phyloP scores from a whole-genome alignment of 1,284 basidiomycete species.

The Volvariella volvacea region DNA sequence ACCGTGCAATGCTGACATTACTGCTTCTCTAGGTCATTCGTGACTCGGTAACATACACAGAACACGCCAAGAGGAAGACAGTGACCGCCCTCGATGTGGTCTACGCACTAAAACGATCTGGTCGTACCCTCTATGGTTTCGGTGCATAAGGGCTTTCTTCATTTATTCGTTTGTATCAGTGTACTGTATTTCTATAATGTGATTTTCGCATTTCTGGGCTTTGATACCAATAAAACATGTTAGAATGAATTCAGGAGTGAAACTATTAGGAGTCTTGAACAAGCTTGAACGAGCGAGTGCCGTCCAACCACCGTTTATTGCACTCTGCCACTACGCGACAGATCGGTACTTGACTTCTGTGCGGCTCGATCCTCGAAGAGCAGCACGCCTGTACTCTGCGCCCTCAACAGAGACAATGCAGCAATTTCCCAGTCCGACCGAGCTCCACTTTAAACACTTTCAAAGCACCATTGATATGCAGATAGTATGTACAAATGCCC shows the following conservation, averaged over 20 bases:
- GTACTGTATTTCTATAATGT: conserved; percentile 26
- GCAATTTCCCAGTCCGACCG: too few relatives aligned
- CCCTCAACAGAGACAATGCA: too few relatives aligned
- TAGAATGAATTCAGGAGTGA: not conserved
- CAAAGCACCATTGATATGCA: too few relatives aligned
- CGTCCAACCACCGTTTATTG: too few relatives aligned
- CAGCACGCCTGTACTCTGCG: too few relatives aligned
- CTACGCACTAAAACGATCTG: conserved; percentile 89
- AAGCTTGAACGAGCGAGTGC: too few relatives aligned
- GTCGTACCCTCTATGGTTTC: conserved; percentile 82
- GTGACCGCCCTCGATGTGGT: conserved; percentile 88
- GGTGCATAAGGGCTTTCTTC: conserved; percentile 45
- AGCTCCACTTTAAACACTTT: too few relatives aligned
- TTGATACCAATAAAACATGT: not conserved
- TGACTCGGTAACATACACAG: conserved; percentile 89
- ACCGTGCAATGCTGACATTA: not conserved
- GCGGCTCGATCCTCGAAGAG: too few relatives aligned
- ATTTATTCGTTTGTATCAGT: conserved; percentile 22
- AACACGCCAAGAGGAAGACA: conserved; percentile 84
- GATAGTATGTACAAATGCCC: too few relatives aligned
- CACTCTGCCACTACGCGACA: too few relatives aligned
- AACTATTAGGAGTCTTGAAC: too few relatives aligned
- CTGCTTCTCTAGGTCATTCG: conserved; percentile 85
- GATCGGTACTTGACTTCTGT: too few relatives aligned
- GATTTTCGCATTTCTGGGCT: not conserved